A percentile compares a stretch with the other conserved stretches of the same genome.
phyloP scores from a whole-genome alignment of 495 filamentous ascomycete genomes.

The Penicillium bialowiezense region DNA sequence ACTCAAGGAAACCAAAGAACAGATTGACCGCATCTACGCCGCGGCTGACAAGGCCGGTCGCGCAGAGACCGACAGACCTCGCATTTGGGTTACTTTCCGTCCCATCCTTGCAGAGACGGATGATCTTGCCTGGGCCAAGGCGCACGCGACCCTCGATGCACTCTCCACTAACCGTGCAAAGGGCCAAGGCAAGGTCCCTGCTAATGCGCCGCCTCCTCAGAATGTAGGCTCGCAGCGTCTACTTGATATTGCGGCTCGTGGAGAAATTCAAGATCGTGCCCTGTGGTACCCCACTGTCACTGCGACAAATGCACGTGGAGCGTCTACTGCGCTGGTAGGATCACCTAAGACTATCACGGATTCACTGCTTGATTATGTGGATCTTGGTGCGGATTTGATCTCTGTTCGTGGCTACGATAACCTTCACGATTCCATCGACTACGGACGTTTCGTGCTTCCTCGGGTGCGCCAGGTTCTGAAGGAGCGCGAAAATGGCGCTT shows the following conservation, averaged over 20 bases:
- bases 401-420: constrained; percentile 56
- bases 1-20: constrained; percentile 52
- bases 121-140: constrained; percentile 53
- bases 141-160: constrained; percentile 44
- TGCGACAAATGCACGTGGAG: constrained; percentile 51
- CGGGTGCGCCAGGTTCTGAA: constrained; percentile 40
- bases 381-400: constrained; percentile 50
- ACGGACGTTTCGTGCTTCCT: constrained; percentile 49
- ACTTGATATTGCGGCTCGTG: constrained; percentile 49
- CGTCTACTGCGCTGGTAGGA: constrained; percentile 54
- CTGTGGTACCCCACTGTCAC: constrained; percentile 57
- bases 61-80: constrained; percentile 34
- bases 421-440: constrained; percentile 52
- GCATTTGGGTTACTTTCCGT: constrained; percentile 56
- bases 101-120: constrained; percentile 54
- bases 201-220: constrained; percentile 38
- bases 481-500: constrained; percentile 17
- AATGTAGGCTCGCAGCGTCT: constrained; percentile 54
- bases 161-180: constrained; percentile 31
- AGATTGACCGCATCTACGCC: constrained; percentile 53
- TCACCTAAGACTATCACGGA: constrained; percentile 45
- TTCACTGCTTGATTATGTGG: constrained; percentile 52
- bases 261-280: constrained; percentile 53
- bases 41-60: constrained; percentile 45
- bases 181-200: constrained; percentile 26